phyloP scores from a whole-genome alignment of 495 filamentous ascomycete genomes.

The Staphylotrichum tortipilum region DNA sequence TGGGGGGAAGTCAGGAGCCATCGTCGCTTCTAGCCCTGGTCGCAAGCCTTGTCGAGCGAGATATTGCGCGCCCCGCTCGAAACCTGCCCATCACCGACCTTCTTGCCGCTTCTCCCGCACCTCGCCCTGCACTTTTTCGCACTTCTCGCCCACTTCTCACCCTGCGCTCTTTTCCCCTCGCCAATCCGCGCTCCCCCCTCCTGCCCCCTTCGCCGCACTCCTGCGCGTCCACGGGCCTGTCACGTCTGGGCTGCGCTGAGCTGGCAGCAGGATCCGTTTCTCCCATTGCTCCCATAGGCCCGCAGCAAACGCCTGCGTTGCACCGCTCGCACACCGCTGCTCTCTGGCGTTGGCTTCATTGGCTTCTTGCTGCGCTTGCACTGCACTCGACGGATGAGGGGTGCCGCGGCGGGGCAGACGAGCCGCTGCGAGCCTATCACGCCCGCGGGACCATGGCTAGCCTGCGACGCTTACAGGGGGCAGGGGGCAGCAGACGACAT shows the following conservation, averaged over 20 bases:
- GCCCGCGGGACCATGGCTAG: slow-evolving; percentile 14
- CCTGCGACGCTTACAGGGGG: slow-evolving; percentile 24
- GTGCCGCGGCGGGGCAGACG: slow-evolving; percentile 18
- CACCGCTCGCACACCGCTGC: slow-evolving; percentile 23
- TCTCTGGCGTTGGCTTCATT: slow-evolving; percentile 20
- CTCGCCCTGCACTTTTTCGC: slow-evolving; percentile 4
- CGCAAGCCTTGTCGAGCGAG: no score
- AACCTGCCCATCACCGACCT: slow-evolving; percentile 8
- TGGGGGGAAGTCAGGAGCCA: neutral
- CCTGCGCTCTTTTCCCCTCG: no score
- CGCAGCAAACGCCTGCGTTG: slow-evolving; percentile 10
- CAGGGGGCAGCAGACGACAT: slow-evolving; percentile 22
- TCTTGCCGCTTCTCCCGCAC: slow-evolving; percentile 15
- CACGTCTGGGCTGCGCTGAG: slow-evolving; percentile 25
- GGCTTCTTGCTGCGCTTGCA: no score
- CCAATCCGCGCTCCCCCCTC: slow-evolving; percentile 2
- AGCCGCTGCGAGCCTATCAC: slow-evolving; percentile 26
- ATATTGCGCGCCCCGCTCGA: slow-evolving; percentile 14
- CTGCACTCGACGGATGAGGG: slow-evolving; percentile 4
- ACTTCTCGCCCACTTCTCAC: no score
- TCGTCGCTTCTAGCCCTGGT: no score
- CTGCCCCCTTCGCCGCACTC: neutral
- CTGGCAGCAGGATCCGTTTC: slow-evolving; percentile 27
- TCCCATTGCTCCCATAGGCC: slow-evolving; percentile 24
- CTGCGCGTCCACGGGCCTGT: slow-evolving; percentile 22